Evolutionary conservation across 306 rosid genomes (phyloP).

Genomic region (Corylus heterophylla): DNA sequence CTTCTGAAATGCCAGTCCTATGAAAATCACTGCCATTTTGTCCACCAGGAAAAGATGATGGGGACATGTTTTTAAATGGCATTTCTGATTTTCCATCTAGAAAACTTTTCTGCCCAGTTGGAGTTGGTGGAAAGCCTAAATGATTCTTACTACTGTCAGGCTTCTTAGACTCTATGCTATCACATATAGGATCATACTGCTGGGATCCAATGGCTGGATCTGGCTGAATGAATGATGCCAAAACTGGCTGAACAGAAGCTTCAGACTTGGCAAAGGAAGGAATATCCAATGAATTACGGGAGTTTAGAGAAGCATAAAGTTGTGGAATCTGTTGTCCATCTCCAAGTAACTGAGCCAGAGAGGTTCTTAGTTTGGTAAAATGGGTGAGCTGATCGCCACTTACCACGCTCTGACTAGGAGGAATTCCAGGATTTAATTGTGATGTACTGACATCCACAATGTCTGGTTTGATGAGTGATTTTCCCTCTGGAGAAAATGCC

Average conservation of each 20-base stretch:
- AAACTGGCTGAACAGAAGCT: constrained; percentile 46
- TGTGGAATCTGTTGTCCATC: constrained; percentile 74
- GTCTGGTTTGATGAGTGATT: constrained; percentile 38
- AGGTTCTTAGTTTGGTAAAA: constrained; percentile 68
- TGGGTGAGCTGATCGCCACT: constrained; percentile 64
- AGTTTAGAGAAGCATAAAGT: constrained; percentile 67
- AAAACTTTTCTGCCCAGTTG: constrained; percentile 17
- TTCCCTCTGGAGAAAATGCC: constrained; percentile 47
- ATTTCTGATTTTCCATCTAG: constrained; percentile 39
- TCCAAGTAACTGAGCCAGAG: constrained; percentile 83
- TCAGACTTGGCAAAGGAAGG: constrained; percentile 51
- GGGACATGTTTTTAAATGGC: constrained; percentile 19
- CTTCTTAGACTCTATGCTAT: constrained; percentile 47
- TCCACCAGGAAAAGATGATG: constrained; percentile 38
- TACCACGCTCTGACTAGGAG: constrained; percentile 47
- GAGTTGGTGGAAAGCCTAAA: constrained; percentile 33
- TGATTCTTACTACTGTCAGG: constrained; percentile 43
- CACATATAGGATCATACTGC: constrained; percentile 57
- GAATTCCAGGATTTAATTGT: constrained; percentile 42
- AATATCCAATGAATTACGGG: constrained; percentile 43
- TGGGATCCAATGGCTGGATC: constrained; percentile 47
- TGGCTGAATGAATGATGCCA: constrained; percentile 36
- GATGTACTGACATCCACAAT: constrained; percentile 49
- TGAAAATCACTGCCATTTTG: constrained; percentile 37
- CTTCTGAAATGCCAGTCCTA: constrained; percentile 38